phyloP scores from a whole-genome alignment of 352 stramenopile species.

The Pythium coloratum region DNA sequence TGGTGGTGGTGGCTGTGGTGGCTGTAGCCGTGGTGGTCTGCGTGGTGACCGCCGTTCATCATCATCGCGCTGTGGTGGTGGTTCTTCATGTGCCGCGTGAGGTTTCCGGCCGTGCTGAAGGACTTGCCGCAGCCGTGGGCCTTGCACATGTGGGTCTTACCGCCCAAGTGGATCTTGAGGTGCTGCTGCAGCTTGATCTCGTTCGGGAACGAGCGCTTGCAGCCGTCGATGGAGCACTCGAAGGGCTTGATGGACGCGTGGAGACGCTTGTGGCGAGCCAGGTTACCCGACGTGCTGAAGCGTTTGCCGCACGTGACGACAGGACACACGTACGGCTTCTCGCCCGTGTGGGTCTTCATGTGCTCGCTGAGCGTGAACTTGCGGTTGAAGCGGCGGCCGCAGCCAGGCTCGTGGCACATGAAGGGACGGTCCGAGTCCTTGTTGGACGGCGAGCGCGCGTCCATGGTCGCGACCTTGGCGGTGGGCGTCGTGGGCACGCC shows the following conservation, averaged over 20 bases:
- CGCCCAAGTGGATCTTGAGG: slow-evolving; percentile 50
- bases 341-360: slow-evolving; percentile 78
- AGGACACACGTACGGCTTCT: slow-evolving; percentile 66
- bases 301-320: slow-evolving; percentile 56
- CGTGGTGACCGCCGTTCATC: neutral
- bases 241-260: slow-evolving; percentile 49
- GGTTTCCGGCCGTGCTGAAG: slow-evolving; percentile 67
- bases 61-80: slow-evolving; percentile 37
- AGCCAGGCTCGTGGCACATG: slow-evolving; percentile 47
- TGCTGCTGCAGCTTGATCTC: slow-evolving; percentile 52
- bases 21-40: slow-evolving; percentile 10
- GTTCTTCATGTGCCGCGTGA: slow-evolving; percentile 67
- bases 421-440: slow-evolving; percentile 30
- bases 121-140: slow-evolving; percentile 47
- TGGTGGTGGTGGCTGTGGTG: slow-evolving; percentile 9
- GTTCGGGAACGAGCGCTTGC: slow-evolving; percentile 49
- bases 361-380: slow-evolving; percentile 75
- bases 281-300: slow-evolving; percentile 71
- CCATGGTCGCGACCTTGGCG: slow-evolving; percentile 1
- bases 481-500: slow-evolving; percentile 15
- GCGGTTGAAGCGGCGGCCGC: slow-evolving; percentile 56
- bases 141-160: slow-evolving; percentile 53
- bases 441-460: neutral
- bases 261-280: slow-evolving; percentile 59
- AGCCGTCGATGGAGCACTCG: slow-evolving; percentile 43